phyloP scores from a whole-genome alignment of 2,329 filamentous ascomycete genomes.

The Phaeosphaeriaceae sp. region DNA sequence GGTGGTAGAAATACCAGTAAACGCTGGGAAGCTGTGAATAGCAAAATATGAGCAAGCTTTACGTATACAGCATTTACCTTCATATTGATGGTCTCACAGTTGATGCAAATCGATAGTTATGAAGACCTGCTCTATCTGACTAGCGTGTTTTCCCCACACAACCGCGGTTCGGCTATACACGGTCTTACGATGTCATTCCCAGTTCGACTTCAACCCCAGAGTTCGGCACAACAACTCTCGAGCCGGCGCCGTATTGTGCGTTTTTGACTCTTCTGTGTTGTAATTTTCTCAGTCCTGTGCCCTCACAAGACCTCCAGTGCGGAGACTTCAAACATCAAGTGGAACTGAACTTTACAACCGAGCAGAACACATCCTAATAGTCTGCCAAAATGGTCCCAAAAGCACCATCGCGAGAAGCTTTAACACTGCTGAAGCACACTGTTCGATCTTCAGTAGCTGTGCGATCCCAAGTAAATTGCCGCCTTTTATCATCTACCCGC shows the following conservation, averaged over 20 bases:
- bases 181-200: conserved; percentile 27
- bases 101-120: neutral
- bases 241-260: conserved; percentile 5
- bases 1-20: conserved; percentile 72
- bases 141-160: conserved; percentile 18
- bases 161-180: conserved; percentile 33
- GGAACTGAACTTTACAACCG: too few relatives aligned
- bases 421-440: conserved; percentile 41
- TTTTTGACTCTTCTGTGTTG: neutral
- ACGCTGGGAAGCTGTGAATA: conserved; percentile 29
- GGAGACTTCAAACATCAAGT: neutral
- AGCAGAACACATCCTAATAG: neutral
- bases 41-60: neutral
- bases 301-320: too few relatives aligned
- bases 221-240: conserved; percentile 21
- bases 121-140: neutral
- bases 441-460: conserved; percentile 33
- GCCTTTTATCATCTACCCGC: conserved; percentile 18
- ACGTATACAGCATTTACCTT: too few relatives aligned
- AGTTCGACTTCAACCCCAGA: conserved; percentile 20
- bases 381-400: conserved; percentile 37
- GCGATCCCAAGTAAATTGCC: conserved; percentile 31
- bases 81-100: neutral
- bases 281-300: neutral
- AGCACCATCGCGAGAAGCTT: conserved; percentile 44